Evolutionary conservation across 1,284 basidiomycete genomes (phyloP).

Genomic region (Pholiota adiposa): DNA sequence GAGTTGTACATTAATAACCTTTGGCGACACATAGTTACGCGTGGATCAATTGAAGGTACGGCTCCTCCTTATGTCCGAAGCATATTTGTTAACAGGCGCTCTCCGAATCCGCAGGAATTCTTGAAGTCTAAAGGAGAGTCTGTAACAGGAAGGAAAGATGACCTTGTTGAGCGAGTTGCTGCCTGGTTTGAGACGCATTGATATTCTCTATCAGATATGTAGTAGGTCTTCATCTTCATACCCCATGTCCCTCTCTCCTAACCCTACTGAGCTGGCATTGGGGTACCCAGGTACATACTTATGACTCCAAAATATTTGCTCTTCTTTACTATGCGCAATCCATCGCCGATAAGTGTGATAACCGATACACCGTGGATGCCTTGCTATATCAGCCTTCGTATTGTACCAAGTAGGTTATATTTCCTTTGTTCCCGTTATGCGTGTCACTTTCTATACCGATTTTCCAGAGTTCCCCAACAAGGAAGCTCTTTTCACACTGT

Average conservation of each 20-base stretch:
- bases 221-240: not conserved
- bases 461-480: not conserved
- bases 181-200: slow-evolving; percentile 62
- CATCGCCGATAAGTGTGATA: not conserved
- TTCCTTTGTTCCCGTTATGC: not conserved
- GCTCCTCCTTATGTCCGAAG: slow-evolving; percentile 13
- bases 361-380: not conserved
- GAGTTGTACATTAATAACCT: slow-evolving; percentile 16
- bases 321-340: not conserved
- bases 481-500: not conserved
- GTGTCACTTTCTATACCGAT: slow-evolving; percentile 6
- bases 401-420: not conserved
- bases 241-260: not conserved
- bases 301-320: not conserved
- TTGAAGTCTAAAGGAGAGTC: slow-evolving; percentile 64
- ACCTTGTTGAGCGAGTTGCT: slow-evolving; percentile 63
- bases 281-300: not conserved
- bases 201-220: slow-evolving; percentile 8
- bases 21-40: slow-evolving; percentile 54
- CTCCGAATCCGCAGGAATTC: slow-evolving; percentile 59
- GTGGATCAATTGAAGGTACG: slow-evolving; percentile 79
- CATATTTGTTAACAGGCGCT: slow-evolving; percentile 13
- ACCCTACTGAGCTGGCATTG: not conserved
- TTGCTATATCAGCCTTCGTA: not conserved
- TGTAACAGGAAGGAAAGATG: slow-evolving; percentile 70